Evolutionary conservation across 345 rosid genomes (phyloP), one percentile per base, ranked within the genome.

Genomic region (Gossypium australe): DNA sequence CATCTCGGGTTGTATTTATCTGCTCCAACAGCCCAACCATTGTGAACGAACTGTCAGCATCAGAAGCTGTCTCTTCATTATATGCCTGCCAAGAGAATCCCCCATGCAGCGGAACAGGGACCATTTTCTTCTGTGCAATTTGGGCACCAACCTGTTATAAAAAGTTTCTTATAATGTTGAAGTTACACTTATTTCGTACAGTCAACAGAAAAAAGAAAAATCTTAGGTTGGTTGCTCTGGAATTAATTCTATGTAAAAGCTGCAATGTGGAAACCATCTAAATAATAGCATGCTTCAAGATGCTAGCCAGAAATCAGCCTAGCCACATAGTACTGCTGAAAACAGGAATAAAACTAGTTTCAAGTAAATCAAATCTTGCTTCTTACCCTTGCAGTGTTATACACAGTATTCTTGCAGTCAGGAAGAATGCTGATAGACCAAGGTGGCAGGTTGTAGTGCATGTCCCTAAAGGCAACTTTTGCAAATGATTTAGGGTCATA

Each of bases 401-500:
- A 96, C 45, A 86, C 97, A 3, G 98, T 96, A 84, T 92, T 92
- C 88, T 89, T 89, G 92, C 99, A 96, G 86, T 93, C 98, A 12
- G 98, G 98, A 70, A 96, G 97, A 81, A 96, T 90, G 85, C 99
- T 96, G 67, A 96, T 86, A 77, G 99, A 93, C 99, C 99, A 96
- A 6, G 99, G 97, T 77, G 99, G 99, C 60, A 96, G 83, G 81
- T 93, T 90, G 80, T 93, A 93, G 81, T 93, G 97, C 87, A 75
- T 87, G 77, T 79, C 85, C 69, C 94, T 76, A 49, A 90, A 96
- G 45, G 95, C 72, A 72, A 96, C 98, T 80, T 83, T 93, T 17
- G 97, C 89, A 53, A 78, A 87, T 67, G 97, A 86, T 71, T 64
- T 81, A 61, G 86, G 83, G 72, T 96, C 81, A 81, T 92, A 88